These are phyloP conservation scores for Colletotrichum sp. DNA, from an alignment of 2,329 filamentous ascomycete genomes.

Conservation along the genomic window DNA sequence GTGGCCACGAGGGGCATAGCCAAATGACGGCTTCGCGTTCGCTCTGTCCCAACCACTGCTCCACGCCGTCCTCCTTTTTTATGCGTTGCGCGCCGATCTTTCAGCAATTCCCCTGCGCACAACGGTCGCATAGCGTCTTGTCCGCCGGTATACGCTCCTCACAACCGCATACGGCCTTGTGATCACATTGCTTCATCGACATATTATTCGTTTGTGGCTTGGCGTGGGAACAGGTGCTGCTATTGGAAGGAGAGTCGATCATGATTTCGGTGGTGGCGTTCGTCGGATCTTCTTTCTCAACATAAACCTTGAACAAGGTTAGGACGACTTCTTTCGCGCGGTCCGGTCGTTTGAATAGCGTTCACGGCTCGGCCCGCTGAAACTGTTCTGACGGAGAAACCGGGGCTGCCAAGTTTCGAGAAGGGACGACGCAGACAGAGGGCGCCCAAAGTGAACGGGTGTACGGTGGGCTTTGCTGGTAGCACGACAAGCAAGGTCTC, in stretches of 20 bases:
- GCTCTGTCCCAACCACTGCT: background rate
- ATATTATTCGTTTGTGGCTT: conserved; percentile 9
- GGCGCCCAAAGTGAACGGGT: background rate
- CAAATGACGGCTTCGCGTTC: background rate
- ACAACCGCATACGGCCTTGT: conserved; percentile 22
- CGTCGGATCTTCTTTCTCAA: background rate
- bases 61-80: background rate
- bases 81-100: background rate
- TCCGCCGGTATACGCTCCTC: conserved; percentile 18
- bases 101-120: conserved; percentile 16
- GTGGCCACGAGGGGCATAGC: background rate
- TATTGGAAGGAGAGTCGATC: background rate
- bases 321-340: background rate
- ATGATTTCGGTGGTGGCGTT: background rate
- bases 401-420: conserved; percentile 17
- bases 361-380: conserved; percentile 19
- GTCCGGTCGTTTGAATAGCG: conserved; percentile 8
- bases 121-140: conserved; percentile 22
- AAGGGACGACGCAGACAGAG: background rate
- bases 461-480: background rate
- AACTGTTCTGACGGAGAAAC: conserved; percentile 12
- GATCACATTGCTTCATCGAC: conserved; percentile 25
- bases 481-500: background rate
- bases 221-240: background rate
- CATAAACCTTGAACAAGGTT: background rate